A percentile compares a stretch with the other conserved stretches of the same genome.
Conservation (phyloP, 2,329 filamentous ascomycete genomes). For the Akanthomyces uredinophilus region DNA sequence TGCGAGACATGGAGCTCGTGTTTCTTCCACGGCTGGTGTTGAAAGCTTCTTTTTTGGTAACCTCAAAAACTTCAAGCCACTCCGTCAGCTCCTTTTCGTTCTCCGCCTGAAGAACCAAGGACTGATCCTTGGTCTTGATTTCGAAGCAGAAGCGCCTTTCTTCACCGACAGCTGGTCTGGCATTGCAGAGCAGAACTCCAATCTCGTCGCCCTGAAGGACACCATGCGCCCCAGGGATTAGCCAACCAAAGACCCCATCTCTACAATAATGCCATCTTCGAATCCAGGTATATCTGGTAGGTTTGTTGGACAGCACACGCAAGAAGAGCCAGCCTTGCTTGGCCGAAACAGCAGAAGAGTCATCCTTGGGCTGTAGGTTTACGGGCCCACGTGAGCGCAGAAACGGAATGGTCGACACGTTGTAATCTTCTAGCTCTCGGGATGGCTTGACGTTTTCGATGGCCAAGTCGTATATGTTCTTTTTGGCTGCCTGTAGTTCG, state of each 20-base stretch:
- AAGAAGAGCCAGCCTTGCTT: slow-evolving; percentile 96
- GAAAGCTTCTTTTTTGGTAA: slow-evolving; percentile 87
- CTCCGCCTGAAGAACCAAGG: slow-evolving; percentile 84
- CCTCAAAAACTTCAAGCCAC: slow-evolving; percentile 90
- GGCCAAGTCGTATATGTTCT: slow-evolving; percentile 75
- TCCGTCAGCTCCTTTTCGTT: slow-evolving; percentile 88
- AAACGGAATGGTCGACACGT: slow-evolving; percentile 82
- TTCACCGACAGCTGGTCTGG: slow-evolving; percentile 84
- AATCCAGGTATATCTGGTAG: slow-evolving; percentile 83
- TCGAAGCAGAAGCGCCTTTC: slow-evolving; percentile 97
- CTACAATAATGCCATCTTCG: slow-evolving; percentile 94
- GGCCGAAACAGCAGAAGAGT: slow-evolving; percentile 54
- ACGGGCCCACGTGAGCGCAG: slow-evolving; percentile 67
- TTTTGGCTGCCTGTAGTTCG: slow-evolving; percentile 73
- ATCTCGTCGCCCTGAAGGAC: slow-evolving; percentile 96
- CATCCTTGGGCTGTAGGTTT: slow-evolving; percentile 51
- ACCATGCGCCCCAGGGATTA: slow-evolving; percentile 76
- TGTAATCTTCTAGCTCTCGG: slow-evolving; percentile 89
- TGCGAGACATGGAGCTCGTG: slow-evolving; percentile 40
- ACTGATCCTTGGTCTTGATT: slow-evolving; percentile 94
- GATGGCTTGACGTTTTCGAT: slow-evolving; percentile 71
- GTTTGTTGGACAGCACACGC: slow-evolving; percentile 77
- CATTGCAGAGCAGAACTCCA: slow-evolving; percentile 87
- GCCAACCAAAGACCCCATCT: slow-evolving; percentile 92
- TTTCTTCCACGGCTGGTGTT: slow-evolving; percentile 61